Conservation (phyloP, 179 eudicot species). For the Actinidia arguta region DNA sequence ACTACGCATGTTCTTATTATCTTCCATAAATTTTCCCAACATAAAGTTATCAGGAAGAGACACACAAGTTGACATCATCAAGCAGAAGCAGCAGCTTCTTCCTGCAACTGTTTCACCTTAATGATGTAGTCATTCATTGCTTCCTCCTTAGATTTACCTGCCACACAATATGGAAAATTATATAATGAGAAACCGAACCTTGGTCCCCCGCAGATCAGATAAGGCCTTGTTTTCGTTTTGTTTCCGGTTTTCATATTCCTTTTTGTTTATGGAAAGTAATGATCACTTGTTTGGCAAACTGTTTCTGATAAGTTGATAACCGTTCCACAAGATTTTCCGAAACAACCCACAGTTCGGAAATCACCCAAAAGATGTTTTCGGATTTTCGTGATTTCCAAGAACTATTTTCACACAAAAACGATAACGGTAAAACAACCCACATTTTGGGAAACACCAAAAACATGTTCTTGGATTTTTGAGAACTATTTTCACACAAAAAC, state of each 20-base stretch:
- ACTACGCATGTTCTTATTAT: neutral
- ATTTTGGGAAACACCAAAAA: too few species aligned
- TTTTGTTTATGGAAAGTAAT: neutral
- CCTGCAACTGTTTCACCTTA: constrained; percentile 86
- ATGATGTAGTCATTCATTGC: constrained; percentile 84
- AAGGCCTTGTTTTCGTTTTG: neutral
- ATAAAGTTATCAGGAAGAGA: neutral
- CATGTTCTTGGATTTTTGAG: too few species aligned
- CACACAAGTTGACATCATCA: neutral
- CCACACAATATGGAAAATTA: neutral
- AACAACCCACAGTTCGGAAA: neutral
- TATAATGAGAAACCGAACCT: neutral
- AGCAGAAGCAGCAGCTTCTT: constrained; percentile 57
- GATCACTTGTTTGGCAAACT: neutral
- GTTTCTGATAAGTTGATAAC: neutral
- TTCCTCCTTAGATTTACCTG: constrained; percentile 78
- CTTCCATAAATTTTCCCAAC: neutral
- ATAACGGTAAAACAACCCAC: too few species aligned
- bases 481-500: neutral
- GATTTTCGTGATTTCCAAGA: too few species aligned
- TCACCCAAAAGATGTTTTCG: neutral
- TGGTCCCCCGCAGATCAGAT: neutral
- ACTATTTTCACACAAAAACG: too few species aligned
- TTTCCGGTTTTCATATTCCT: neutral
- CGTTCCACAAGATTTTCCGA: neutral